Conservation (phyloP, 2,329 filamentous ascomycete species). For the Colletotrichum agaves region DNA sequence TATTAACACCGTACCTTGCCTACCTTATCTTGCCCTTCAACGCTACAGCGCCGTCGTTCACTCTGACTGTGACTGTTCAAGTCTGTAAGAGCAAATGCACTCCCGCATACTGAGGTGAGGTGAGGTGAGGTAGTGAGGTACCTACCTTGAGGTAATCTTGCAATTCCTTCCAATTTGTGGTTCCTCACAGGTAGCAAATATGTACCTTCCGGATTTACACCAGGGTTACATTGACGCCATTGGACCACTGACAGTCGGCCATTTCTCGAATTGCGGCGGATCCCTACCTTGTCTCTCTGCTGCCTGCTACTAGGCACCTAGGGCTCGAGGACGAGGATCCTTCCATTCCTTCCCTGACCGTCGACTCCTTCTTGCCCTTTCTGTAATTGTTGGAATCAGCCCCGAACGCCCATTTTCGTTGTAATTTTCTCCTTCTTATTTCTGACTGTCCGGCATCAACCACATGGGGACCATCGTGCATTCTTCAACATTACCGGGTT, state of each 20-base stretch:
- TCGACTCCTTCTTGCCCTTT: neutral
- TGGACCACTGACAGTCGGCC: neutral
- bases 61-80: no score
- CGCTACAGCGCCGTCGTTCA: no score
- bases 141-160: no score
- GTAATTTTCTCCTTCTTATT: neutral
- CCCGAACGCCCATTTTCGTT: neutral
- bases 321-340: no score
- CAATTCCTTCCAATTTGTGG: neutral
- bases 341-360: neutral
- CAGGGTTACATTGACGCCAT: constrained; percentile 21
- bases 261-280: constrained; percentile 20
- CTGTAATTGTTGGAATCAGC: neutral
- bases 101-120: no score
- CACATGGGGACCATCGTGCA: neutral
- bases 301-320: no score
- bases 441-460: neutral
- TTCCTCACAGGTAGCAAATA: neutral
- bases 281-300: neutral
- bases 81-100: no score
- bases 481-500: neutral
- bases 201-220: constrained; percentile 1
- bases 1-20: no score
- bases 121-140: no score
- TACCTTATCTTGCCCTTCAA: no score